These are phyloP conservation scores for Globisporangium cederbergense DNA, from an alignment of 352 stramenopile species.

Conservation along the genomic window DNA sequence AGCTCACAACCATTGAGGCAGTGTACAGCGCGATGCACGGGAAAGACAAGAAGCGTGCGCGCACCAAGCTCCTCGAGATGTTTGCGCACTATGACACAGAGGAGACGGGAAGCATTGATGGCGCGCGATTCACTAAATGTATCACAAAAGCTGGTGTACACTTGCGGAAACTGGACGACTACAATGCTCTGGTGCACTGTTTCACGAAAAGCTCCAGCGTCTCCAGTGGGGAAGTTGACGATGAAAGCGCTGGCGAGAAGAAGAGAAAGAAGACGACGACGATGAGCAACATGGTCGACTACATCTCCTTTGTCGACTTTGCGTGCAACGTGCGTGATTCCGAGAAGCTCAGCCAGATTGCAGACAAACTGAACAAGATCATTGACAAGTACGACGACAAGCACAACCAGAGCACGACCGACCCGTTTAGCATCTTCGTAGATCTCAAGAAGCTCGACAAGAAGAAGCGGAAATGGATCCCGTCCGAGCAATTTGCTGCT, in stretches of 20 bases:
- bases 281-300: conserved; percentile 35
- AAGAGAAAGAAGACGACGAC: conserved; percentile 10
- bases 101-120: conserved; percentile 28
- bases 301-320: conserved; percentile 61
- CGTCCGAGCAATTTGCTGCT: conserved; percentile 34
- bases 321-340: conserved; percentile 64
- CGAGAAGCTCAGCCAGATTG: conserved; percentile 52
- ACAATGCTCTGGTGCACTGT: conserved; percentile 34
- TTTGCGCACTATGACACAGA: conserved; percentile 55
- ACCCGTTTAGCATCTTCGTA: conserved; percentile 39
- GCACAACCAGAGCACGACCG: conserved; percentile 30
- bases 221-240: conserved; percentile 7
- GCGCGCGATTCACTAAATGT: conserved; percentile 53
- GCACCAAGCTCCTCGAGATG: conserved; percentile 36
- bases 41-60: conserved; percentile 34
- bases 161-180: conserved; percentile 34
- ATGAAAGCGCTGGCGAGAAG: conserved; percentile 9
- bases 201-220: conserved; percentile 22
- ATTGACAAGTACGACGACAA: conserved; percentile 61
- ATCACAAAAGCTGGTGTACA: conserved; percentile 50
- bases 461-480: conserved; percentile 49
- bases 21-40: conserved; percentile 52
- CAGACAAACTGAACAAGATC: conserved; percentile 33
- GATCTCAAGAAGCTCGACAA: conserved; percentile 56
- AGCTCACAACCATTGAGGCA: conserved; percentile 37